Conservation (phyloP, 169 alveolate species). For the Plasmodium berghei region DNA sequence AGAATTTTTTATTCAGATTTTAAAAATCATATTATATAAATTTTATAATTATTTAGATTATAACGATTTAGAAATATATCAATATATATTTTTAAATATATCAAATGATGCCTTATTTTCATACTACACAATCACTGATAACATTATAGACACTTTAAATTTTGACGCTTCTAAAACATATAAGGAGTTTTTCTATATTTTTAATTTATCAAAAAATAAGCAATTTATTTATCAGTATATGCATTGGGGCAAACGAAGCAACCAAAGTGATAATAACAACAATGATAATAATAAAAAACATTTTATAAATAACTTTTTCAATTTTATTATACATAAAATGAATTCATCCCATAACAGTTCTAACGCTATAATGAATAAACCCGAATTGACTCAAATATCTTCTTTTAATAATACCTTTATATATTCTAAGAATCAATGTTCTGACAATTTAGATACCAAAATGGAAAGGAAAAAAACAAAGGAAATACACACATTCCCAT, state of each 20-base stretch:
- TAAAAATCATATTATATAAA: conserved; percentile 45
- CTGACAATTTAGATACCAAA: too few relatives aligned
- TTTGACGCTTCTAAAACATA: not conserved
- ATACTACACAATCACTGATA: conserved; percentile 21
- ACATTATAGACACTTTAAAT: conserved; percentile 16
- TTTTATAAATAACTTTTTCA: conserved; percentile 7
- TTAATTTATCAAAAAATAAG: conserved; percentile 5
- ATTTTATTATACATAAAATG: conserved; percentile 1
- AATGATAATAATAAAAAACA: not conserved
- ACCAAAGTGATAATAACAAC: too few relatives aligned
- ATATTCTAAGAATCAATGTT: too few relatives aligned
- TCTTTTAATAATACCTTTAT: too few relatives aligned
- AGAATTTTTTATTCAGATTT: conserved; percentile 31
- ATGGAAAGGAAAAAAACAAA: too few relatives aligned
- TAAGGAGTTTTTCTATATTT: conserved; percentile 30
- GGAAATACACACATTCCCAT: not conserved
- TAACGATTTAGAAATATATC: conserved; percentile 55
- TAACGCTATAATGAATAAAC: not conserved
- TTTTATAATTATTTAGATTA: conserved; percentile 59
- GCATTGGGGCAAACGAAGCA: not conserved
- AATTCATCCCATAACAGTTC: not conserved
- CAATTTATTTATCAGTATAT: not conserved
- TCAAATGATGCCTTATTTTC: conserved; percentile 60
- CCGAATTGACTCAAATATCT: too few relatives aligned
- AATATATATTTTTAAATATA: conserved; percentile 44